Base-by-base conservation (phyloP, 257 asterid species). In the Solanum etuberosum region DNA sequence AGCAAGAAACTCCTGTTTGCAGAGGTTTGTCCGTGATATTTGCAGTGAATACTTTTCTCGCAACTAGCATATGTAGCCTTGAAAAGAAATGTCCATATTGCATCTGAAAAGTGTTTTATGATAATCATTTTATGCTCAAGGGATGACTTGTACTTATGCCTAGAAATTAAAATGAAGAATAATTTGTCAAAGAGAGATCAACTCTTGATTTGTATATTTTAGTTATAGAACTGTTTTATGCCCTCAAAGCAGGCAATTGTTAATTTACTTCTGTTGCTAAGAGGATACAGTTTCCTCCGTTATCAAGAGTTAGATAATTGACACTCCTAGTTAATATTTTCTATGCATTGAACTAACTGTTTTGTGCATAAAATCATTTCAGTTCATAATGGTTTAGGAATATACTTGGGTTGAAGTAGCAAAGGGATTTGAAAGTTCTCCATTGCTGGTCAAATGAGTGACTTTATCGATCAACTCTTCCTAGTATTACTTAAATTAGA, bases 1-100 rank as follows among this genome's bases (percentile, higher is more conserved):
- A 91, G 95, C 99, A 94, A 91, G 93, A 97, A 97, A 91, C 91
- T 97, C 88, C 94, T 97, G 86, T 93, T 92, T 82, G 99, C 98
- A 37, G 97, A 96, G 99, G 99, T 96, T 86, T 46, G 89, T 89
- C 27, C 32, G 31, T 70, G 46, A 85, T 87, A 38, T 46, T 12
- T 9, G 76, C 65, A n/a, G 43, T 78, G 57, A 51, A 83, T 29
- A 10, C 25, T 32, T 76, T 61, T 38, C 82, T 72, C 43, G 84
- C 27, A 27, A 42, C 65, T 27, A 13, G 38, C 63, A 4, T 15
- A 43, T 43, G 65, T 78, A 78, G 65, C 65, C 83, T 77, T 42
- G 83, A 77, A 77, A 42, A 42, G n/a, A 77, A 40, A 27, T 77
- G 63, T 25, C 37, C 40, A 8, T 43, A 15, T 78, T 12, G n/a